phyloP scores from a whole-genome alignment of 441 rosid species.

The Dalechampia spathulata region DNA sequence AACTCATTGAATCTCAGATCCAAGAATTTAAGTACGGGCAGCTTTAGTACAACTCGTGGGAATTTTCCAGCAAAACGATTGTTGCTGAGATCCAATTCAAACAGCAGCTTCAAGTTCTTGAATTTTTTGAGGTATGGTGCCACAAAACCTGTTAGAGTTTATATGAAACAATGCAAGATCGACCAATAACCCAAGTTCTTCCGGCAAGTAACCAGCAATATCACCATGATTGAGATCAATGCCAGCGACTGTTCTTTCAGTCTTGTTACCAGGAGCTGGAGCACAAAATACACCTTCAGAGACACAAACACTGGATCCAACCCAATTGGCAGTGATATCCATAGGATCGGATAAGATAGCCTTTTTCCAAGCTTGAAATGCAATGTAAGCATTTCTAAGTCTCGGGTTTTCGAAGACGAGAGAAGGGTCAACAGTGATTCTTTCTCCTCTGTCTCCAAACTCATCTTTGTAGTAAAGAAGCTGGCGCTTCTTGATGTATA shows the following conservation, averaged over 20 bases:
- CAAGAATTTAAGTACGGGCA: conserved; percentile 72
- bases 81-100: conserved; percentile 94
- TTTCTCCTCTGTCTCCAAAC: conserved; percentile 79
- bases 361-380: conserved; percentile 88
- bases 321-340: conserved; percentile 63
- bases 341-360: conserved; percentile 85
- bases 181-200: conserved; percentile 70
- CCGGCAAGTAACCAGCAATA: conserved; percentile 84
- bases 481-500: conserved; percentile 65
- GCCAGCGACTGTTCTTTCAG: conserved; percentile 75
- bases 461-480: conserved; percentile 87
- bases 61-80: conserved; percentile 86
- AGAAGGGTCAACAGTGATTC: conserved; percentile 64
- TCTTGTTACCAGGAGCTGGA: conserved; percentile 47
- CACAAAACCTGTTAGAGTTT: conserved; percentile 84
- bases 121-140: conserved; percentile 74
- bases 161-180: conserved; percentile 95
- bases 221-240: conserved; percentile 91
- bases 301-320: conserved; percentile 66
- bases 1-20: conserved; percentile 95
- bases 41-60: conserved; percentile 50
- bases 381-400: conserved; percentile 65
- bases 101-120: conserved; percentile 40
- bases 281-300: conserved; percentile 72
- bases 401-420: conserved; percentile 61